Evolutionary conservation across 179 eudicot genomes (phyloP).

Genomic region (Carnegiea gigantea): DNA sequence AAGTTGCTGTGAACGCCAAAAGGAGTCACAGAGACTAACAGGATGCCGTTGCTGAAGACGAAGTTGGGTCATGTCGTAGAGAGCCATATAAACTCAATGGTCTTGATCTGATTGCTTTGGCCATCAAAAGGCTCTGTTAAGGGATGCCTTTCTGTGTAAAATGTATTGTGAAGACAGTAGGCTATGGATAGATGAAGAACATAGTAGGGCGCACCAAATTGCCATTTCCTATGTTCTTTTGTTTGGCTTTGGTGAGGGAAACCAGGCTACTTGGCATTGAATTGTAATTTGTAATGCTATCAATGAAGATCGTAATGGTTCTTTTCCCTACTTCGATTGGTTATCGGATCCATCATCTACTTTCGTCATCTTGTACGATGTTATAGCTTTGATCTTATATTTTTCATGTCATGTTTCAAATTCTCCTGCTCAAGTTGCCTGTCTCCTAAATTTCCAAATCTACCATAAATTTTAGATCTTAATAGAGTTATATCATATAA

Average conservation of each 20-base stretch:
- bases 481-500: neutral
- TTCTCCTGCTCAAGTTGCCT: too few relatives aligned
- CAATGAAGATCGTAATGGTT: neutral
- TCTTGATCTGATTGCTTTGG: neutral
- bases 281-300: neutral
- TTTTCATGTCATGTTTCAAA: neutral
- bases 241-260: neutral
- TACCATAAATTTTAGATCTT: too few relatives aligned
- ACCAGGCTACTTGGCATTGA: neutral
- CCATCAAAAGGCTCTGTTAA: neutral
- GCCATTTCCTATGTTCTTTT: neutral
- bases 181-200: neutral
- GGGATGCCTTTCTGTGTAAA: neutral
- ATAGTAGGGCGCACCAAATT: neutral
- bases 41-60: neutral
- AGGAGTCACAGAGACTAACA: neutral
- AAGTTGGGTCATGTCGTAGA: neutral
- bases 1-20: neutral
- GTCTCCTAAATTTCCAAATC: neutral
- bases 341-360: too few relatives aligned
- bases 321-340: too few relatives aligned
- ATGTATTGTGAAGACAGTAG: conserved; percentile 13
- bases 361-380: neutral
- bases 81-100: neutral
- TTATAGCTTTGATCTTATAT: neutral